Evolutionary conservation across 208 protist genomes (phyloP), one percentile per base, ranked within the genome.

Genomic region (Herpetomonas tarakana): DNA sequence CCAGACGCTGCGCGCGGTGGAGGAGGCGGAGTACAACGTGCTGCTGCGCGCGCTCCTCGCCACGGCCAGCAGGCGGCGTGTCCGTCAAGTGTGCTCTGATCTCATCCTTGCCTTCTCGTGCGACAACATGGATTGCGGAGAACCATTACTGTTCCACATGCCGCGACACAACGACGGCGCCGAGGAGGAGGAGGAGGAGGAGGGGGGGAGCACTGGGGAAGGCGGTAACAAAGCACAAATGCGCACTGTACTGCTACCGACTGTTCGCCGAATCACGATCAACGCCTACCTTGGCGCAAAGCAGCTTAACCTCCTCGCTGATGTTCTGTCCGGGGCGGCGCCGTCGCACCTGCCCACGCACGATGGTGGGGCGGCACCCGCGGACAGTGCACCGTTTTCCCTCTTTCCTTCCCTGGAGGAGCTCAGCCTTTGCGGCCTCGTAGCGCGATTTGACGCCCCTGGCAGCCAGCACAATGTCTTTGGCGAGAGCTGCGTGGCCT

Each of bases 401-500:
- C 55, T 58, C 28, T 9, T 62, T 7, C 63, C 63, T 11, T 51
- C 19, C 14, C n/a, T 68, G 26, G n/a, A 47, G 18, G 49, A 51
- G 21, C 26, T 68, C 16, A 22, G 41, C 14, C 45, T 70, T 26
- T 22, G 54, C 7, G 25, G 45, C 18, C 31, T 70, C 16, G 2
- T 16, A 2, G 24, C 60, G 22, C 52, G 53, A 19, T 70, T 63
- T 31, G 26, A 60, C 38, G 16, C 28, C 14, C n/a, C 41, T 3
- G 38, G 16, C 9, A 49, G 19, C 19, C 11, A 4, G 28, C 3
- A 18, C 38, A 16, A 0, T 21, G 7, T 12, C 2, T 14, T 31
- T 52, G 27, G 41, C 11, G 25, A 28, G 21, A 67, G 61, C 3
- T 62, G 51, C 29, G 56, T 30, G 22, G 73, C 74, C 30, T 35